phyloP scores from a whole-genome alignment of 2,329 filamentous ascomycete genomes.

The Diaporthe caulivora region DNA sequence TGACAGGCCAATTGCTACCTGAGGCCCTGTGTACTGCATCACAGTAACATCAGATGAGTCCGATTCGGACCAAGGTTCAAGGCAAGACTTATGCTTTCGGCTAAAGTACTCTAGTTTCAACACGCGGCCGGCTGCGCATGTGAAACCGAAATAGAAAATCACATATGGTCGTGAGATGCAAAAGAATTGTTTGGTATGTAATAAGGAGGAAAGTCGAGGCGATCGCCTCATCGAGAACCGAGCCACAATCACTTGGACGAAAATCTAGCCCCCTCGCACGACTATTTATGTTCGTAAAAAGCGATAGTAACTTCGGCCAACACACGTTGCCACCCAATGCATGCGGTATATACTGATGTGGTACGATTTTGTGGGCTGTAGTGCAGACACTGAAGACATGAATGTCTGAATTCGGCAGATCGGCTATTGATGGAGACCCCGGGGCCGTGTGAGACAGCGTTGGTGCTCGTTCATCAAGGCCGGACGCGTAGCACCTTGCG shows the following conservation, averaged over 20 bases:
- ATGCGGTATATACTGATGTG: background rate
- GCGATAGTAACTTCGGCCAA: background rate
- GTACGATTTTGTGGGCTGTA: background rate
- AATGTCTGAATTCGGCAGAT: background rate
- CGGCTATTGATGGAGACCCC: background rate
- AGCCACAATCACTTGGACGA: background rate
- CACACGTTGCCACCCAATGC: too few relatives aligned
- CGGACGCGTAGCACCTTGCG: too few relatives aligned
- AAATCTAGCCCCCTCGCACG: background rate
- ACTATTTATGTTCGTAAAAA: background rate
- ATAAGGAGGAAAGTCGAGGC: background rate
- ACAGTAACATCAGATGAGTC: slow-evolving; percentile 19
- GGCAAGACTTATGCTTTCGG: background rate
- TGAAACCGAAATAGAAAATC: slow-evolving; percentile 13
- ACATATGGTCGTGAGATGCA: background rate
- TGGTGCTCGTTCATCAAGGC: too few relatives aligned
- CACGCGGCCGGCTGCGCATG: slow-evolving; percentile 3
- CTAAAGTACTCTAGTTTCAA: slow-evolving; percentile 22
- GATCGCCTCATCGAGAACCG: background rate
- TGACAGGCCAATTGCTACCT: slow-evolving; percentile 13
- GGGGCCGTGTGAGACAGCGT: background rate
- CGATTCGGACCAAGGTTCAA: slow-evolving; percentile 17
- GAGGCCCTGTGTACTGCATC: background rate
- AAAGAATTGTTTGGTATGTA: background rate
- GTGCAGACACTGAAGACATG: too few relatives aligned